These are phyloP conservation scores for Venturiaceae sp. DNA, from an alignment of 2,329 filamentous ascomycete species.

Conservation along the genomic window DNA sequence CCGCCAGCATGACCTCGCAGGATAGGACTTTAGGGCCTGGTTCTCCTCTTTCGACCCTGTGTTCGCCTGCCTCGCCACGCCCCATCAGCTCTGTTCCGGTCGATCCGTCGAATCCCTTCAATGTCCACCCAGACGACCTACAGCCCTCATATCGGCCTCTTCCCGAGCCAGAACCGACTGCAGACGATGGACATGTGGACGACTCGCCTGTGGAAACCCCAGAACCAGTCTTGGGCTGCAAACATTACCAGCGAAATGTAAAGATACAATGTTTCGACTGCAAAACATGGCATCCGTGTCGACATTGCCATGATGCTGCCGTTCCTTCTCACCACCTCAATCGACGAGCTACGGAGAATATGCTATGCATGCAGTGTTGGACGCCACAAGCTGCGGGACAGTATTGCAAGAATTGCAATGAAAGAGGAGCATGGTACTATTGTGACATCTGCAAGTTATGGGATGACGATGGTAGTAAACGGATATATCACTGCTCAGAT, in stretches of 20 bases:
- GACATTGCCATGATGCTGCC: constrained; percentile 80
- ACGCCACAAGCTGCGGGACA: constrained; percentile 76
- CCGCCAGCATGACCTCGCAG: neutral
- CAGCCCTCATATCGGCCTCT: constrained; percentile 22
- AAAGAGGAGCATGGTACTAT: constrained; percentile 77
- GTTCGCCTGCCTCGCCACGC: neutral
- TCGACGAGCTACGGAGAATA: constrained; percentile 77
- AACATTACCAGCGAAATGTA: constrained; percentile 91
- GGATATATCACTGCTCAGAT: constrained; percentile 92
- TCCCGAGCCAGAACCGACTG: constrained; percentile 10
- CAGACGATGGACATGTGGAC: constrained; percentile 33
- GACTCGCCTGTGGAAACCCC: constrained; percentile 34
- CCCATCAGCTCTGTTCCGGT: constrained; percentile 3
- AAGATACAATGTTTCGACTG: constrained; percentile 91
- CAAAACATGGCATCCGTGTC: constrained; percentile 86
- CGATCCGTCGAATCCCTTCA: constrained; percentile 26
- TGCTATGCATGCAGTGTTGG: constrained; percentile 94
- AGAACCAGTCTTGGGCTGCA: constrained; percentile 58
- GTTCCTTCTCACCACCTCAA: constrained; percentile 67
- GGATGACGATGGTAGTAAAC: constrained; percentile 86
- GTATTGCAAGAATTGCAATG: constrained; percentile 66
- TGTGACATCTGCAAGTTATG: constrained; percentile 92
- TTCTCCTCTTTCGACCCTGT: neutral
- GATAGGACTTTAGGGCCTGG: neutral
- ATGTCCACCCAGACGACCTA: constrained; percentile 20